Conservation (phyloP, 768 basidiomycete genomes). For the Boletus rex-veris region DNA sequence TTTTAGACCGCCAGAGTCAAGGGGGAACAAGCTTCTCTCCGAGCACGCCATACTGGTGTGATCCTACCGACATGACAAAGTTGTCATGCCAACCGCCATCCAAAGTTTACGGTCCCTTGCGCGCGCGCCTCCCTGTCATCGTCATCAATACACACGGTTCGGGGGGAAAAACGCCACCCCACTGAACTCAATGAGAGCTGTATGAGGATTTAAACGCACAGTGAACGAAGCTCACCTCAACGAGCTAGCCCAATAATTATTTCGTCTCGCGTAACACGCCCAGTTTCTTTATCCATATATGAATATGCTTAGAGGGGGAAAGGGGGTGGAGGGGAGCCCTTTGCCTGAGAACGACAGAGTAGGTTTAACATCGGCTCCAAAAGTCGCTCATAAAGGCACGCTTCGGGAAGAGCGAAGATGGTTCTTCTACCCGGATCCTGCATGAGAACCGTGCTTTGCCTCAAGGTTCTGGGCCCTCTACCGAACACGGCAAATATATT, state of each 20-base stretch:
- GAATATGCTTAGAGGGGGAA: neutral
- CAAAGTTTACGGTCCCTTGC: neutral
- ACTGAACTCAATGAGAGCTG: neutral
- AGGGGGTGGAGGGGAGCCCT: slow-evolving; percentile 2
- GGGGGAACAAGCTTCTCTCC: neutral
- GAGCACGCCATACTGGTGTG: neutral
- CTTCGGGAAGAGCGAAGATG: neutral
- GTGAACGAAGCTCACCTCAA: neutral
- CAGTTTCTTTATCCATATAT: neutral
- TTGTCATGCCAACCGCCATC: neutral
- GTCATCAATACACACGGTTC: too few relatives aligned
- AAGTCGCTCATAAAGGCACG: slow-evolving; percentile 4
- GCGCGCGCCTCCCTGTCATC: too few relatives aligned
- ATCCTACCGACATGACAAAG: neutral
- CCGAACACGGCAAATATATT: slow-evolving; percentile 10
- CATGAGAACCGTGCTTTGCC: slow-evolving; percentile 13
- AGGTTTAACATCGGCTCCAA: slow-evolving; percentile 5
- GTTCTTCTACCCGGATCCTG: slow-evolving; percentile 17
- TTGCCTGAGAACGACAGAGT: slow-evolving; percentile 12
- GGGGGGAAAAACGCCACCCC: neutral
- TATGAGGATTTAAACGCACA: neutral
- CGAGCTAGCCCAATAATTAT: neutral
- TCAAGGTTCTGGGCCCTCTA: slow-evolving; percentile 12
- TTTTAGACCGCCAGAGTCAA: neutral
- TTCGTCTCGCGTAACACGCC: slow-evolving; percentile 1